A percentile compares a stretch with the other conserved stretches of the same genome.
Evolutionary conservation across 2,329 filamentous ascomycete species (phyloP).

Genomic region (Pleomassaria siparia): DNA sequence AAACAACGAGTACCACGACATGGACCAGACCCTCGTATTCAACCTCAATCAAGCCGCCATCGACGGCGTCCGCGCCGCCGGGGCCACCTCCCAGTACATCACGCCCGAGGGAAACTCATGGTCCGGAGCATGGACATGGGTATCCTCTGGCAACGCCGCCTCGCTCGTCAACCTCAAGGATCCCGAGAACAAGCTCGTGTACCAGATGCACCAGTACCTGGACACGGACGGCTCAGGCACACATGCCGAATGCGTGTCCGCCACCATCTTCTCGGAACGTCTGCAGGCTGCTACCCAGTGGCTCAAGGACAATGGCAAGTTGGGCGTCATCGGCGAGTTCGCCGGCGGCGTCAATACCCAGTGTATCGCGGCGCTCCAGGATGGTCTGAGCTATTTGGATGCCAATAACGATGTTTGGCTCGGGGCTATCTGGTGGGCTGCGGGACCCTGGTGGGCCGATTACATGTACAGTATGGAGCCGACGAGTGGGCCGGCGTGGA

Average conservation of each 20-base stretch:
- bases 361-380: conserved; percentile 54
- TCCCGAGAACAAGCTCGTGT: conserved; percentile 56
- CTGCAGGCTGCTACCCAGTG: conserved; percentile 55
- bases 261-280: conserved; percentile 57
- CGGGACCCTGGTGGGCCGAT: conserved; percentile 54
- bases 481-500: conserved; percentile 47
- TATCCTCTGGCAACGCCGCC: conserved; percentile 48
- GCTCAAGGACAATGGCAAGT: conserved; percentile 56
- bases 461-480: conserved; percentile 57
- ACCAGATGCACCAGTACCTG: conserved; percentile 66
- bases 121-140: conserved; percentile 53
- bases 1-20: conserved; percentile 52
- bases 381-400: conserved; percentile 52
- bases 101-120: conserved; percentile 61
- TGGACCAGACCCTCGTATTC: conserved; percentile 48
- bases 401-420: conserved; percentile 56
- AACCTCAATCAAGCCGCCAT: conserved; percentile 52
- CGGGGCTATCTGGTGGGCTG: conserved; percentile 58
- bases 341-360: conserved; percentile 54
- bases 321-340: conserved; percentile 57
- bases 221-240: conserved; percentile 59
- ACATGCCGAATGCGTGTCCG: conserved; percentile 51
- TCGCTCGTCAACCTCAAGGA: conserved; percentile 54
- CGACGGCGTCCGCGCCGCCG: conserved; percentile 48
- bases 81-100: conserved; percentile 56